Conservation (phyloP, 2,329 filamentous ascomycete genomes). For the Diaporthe citrichinensis region DNA sequence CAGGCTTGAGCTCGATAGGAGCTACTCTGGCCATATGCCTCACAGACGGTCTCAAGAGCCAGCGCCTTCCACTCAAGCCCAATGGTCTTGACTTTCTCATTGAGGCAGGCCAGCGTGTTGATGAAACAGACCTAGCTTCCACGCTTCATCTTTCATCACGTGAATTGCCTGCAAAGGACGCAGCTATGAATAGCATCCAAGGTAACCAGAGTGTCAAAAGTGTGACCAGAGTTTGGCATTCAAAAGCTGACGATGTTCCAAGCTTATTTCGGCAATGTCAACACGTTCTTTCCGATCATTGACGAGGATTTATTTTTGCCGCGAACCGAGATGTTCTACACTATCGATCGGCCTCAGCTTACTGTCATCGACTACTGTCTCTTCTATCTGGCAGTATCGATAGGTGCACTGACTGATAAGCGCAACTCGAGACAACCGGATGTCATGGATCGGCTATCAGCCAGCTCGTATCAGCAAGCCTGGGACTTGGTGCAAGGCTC, state of each 20-base stretch:
- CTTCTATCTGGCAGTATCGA: not conserved
- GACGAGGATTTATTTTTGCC: not conserved
- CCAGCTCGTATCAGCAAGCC: not conserved
- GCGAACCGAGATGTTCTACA: not conserved
- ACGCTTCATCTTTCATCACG: not conserved
- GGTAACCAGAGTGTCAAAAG: not conserved
- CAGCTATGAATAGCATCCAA: not conserved
- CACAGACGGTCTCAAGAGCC: not conserved
- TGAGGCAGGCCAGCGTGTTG: not conserved
- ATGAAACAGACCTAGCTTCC: not conserved
- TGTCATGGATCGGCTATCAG: not conserved
- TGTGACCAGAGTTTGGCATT: not conserved
- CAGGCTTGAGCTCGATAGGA: not conserved
- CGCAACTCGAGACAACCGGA: not conserved
- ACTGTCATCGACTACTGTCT: not conserved
- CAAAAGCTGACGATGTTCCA: not conserved
- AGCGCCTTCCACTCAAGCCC: slow-evolving; percentile 4
- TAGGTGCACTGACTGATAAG: not conserved
- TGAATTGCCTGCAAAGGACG: not conserved
- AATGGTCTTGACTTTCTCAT: not conserved
- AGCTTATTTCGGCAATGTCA: not conserved
- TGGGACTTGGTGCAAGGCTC: not conserved
- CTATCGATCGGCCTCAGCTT: not conserved
- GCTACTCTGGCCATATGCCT: not conserved
- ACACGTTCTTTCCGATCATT: not conserved